Conservation (phyloP, 331 rosid species). For the Malus hybrid region DNA sequence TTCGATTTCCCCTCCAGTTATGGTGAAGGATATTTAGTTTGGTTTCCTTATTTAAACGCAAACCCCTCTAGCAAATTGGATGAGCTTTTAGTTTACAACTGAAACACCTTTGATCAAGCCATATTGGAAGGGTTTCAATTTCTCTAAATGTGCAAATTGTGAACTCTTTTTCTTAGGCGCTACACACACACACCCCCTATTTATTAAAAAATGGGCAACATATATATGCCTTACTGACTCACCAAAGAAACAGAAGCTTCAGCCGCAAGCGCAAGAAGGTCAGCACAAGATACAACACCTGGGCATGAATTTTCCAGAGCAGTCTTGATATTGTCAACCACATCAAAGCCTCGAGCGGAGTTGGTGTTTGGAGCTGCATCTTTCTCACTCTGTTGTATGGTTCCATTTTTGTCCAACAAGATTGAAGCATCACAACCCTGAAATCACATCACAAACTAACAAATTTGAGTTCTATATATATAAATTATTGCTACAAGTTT, state of each 20-base stretch:
- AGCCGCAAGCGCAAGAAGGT: constrained; percentile 63
- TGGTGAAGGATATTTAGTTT: no score
- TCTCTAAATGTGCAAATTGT: no score
- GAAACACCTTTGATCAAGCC: no score
- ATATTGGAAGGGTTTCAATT: no score
- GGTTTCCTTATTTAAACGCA: no score
- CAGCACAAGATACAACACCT: constrained; percentile 68
- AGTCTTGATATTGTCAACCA: constrained; percentile 62
- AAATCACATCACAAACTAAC: background rate
- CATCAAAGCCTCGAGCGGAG: constrained; percentile 50
- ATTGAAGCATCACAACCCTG: constrained; percentile 82
- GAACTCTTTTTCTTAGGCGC: no score
- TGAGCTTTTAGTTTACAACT: no score
- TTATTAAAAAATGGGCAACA: background rate
- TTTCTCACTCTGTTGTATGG: constrained; percentile 59
- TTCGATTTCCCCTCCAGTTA: no score
- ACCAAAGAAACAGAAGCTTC: constrained; percentile 65
- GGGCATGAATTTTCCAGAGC: constrained; percentile 59
- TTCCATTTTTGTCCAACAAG: constrained; percentile 50
- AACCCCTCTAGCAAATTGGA: no score
- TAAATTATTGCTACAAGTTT: no score
- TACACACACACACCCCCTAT: no score
- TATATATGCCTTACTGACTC: background rate
- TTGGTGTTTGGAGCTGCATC: constrained; percentile 42
- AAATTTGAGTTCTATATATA: no score